Evolutionary conservation across 495 filamentous ascomycete genomes (phyloP), one percentile per base, ranked within the genome.

Genomic region (Neurospora sp.): DNA sequence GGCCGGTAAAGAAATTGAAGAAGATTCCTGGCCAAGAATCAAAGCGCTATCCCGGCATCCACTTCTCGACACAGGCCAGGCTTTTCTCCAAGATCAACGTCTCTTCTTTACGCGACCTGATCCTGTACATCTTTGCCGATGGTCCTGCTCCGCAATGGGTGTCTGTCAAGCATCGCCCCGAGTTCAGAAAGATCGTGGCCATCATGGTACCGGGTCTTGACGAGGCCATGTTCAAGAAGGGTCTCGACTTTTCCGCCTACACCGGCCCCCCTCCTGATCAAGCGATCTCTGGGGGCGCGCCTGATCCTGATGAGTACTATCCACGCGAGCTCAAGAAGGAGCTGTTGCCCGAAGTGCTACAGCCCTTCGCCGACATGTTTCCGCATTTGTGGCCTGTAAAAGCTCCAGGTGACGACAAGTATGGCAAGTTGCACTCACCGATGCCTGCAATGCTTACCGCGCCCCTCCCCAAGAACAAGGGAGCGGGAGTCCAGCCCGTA

Each of bases 131-230:
- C 72, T 89, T 97, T 72, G 93, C 94, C 53, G 94, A 98, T 80
- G 96, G 91, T 1, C 73, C 82, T 0, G 88, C 91, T 7, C 96
- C 96, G 5, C 91, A 96, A 81, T 99, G 94, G 92, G 88, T 97
- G 20, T 88, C 92, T 27, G 86, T 97, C 68, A 87, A 88, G 75
- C 88, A 97, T 78, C 91, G 93, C 70, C 86, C 86, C 1, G 84
- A 90, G 75, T 90, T 98, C 70, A 85, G 89, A 42, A 96, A 94
- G 80, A 90, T 94, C 27, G 96, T 97, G 18, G 88, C 94, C n/a
- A 82, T 98, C 72, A 95, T 98, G 92, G 92, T 97, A 8, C 96
- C 96, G 1, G 96, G 95, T 12, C 81, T 98, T 16, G 94, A 97
- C 80, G 88, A 91, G 75, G 92, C 89, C 40, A 95, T 97, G 93